These are phyloP conservation scores for Podochytrium sp. DNA, from an alignment of 192 early-diverging fungal species.

Conservation along the genomic window DNA sequence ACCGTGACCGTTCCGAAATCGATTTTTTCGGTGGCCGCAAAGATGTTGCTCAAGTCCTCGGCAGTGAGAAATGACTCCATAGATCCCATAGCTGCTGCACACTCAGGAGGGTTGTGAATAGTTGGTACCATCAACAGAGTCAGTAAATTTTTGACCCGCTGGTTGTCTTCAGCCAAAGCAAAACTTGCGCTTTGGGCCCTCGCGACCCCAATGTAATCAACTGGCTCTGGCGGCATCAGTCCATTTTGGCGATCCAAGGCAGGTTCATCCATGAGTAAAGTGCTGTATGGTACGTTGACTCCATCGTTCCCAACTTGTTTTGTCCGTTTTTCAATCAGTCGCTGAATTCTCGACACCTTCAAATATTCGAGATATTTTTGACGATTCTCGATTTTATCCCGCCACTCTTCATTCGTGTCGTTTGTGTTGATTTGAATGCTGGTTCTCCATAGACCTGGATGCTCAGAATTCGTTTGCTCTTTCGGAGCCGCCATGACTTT, in stretches of 20 bases:
- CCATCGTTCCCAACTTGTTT: slow-evolving; percentile 44
- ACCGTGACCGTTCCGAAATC: slow-evolving; percentile 50
- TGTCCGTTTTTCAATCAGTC: slow-evolving; percentile 29
- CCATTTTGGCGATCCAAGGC: slow-evolving; percentile 42
- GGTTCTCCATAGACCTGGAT: not conserved
- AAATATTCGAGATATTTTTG: slow-evolving; percentile 47
- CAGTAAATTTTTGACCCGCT: slow-evolving; percentile 5
- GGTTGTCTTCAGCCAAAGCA: not conserved
- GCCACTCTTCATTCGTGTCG: slow-evolving; percentile 37
- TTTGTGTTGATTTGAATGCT: not conserved
- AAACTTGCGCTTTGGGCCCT: not conserved
- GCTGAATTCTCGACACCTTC: slow-evolving; percentile 26
- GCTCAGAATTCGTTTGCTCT: not conserved
- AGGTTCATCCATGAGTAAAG: slow-evolving; percentile 18
- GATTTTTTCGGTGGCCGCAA: slow-evolving; percentile 25
- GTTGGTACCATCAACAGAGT: not conserved
- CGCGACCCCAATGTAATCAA: slow-evolving; percentile 29
- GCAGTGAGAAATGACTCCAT: slow-evolving; percentile 26
- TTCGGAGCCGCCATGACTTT: not conserved
- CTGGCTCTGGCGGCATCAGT: slow-evolving; percentile 43
- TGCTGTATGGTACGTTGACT: slow-evolving; percentile 30
- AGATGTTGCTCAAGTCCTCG: slow-evolving; percentile 47
- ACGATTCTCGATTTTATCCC: slow-evolving; percentile 41
- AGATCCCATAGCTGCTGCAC: not conserved
- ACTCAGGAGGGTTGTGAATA: not conserved